Evolutionary conservation across 768 basidiomycete genomes (phyloP).

Genomic region (Boletus huronensis): DNA sequence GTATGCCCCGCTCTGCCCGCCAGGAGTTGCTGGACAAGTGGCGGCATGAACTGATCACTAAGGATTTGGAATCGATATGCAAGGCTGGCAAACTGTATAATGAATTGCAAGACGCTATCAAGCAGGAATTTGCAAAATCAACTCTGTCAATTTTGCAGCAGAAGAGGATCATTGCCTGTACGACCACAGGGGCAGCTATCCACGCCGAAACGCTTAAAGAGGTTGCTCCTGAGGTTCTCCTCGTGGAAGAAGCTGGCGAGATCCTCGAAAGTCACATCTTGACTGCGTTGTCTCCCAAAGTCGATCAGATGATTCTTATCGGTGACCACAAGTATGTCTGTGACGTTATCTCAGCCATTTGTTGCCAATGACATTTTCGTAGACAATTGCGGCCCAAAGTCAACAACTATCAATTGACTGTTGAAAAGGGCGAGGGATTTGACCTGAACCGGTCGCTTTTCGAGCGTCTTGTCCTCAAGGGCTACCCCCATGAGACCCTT

Average conservation of each 20-base stretch:
- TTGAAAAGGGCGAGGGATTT: slow-evolving; percentile 67
- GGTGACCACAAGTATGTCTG: slow-evolving; percentile 61
- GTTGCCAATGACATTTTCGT: background rate
- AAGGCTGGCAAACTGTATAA: slow-evolving; percentile 35
- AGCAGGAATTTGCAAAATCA: slow-evolving; percentile 32
- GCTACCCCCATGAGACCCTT: slow-evolving; percentile 58
- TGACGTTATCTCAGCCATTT: background rate
- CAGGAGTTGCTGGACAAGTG: slow-evolving; percentile 30
- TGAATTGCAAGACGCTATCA: slow-evolving; percentile 29
- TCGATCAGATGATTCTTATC: slow-evolving; percentile 51
- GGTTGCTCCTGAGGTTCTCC: slow-evolving; percentile 45
- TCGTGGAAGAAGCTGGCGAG: slow-evolving; percentile 44
- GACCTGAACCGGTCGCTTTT: slow-evolving; percentile 58
- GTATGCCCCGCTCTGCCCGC: slow-evolving; percentile 31
- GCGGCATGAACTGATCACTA: slow-evolving; percentile 32
- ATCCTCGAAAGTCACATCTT: slow-evolving; percentile 58
- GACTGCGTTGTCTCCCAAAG: slow-evolving; percentile 47
- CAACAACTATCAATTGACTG: slow-evolving; percentile 58
- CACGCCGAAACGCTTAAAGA: slow-evolving; percentile 32
- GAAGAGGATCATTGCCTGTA: slow-evolving; percentile 64
- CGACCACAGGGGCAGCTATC: slow-evolving; percentile 68
- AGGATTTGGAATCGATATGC: slow-evolving; percentile 33
- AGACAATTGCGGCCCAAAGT: slow-evolving; percentile 74
- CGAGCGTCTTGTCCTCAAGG: slow-evolving; percentile 50
- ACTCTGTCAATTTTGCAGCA: slow-evolving; percentile 33